Base-by-base conservation (phyloP, 169 alveolate genomes). In the Haemoproteus tartakovskyi region DNA sequence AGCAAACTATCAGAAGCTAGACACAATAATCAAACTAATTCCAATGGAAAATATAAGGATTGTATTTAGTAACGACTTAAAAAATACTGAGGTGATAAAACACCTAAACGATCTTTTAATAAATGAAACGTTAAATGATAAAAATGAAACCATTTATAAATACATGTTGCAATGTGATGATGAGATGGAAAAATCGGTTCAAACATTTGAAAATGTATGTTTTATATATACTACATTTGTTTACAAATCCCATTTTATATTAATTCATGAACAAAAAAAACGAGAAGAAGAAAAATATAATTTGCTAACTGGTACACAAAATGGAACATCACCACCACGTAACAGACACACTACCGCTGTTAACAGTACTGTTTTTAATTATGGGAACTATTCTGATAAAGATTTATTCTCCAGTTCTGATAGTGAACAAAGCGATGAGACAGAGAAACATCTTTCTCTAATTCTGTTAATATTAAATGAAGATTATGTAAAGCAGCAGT, bases 201-300 rank as follows among this genome's bases (percentile, higher is more conserved):
- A n/a, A n/a, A n/a, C n/a, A n/a, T n/a, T n/a, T n/a, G 46, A 74
- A 12, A 46, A 26, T 26, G 26, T 43, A 12, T 74, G 84, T n/a
- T 38, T 43, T 36, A 74, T 74, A 43, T 56, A 74, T 24, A 74
- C 84, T 27, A 57, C 54, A 22, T 74, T 27, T 22, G 2, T 43
- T 2, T 74, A 74, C 54, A 74, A 74, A 45, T 50, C 84, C 12
- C 84, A 74, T 46, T 74, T 74, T 12, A 37, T 29, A 8, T 46
- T 43, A 6, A 57, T 30, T 11, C 22, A 29, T 12, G 78, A 74
- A 40, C 54, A 60, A 29, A 45, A 19, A 48, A 37, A 51, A 5
- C 21, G 36, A 29, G 14, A 16, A 12, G 60, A 2, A 16, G 33
- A 43, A 9, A 45, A 6, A 9, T 24, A 2, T n/a, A 14, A 8